These are phyloP conservation scores for Stephania japonica DNA, from an alignment of 164 flowering plant genomes.

Conservation along the genomic window DNA sequence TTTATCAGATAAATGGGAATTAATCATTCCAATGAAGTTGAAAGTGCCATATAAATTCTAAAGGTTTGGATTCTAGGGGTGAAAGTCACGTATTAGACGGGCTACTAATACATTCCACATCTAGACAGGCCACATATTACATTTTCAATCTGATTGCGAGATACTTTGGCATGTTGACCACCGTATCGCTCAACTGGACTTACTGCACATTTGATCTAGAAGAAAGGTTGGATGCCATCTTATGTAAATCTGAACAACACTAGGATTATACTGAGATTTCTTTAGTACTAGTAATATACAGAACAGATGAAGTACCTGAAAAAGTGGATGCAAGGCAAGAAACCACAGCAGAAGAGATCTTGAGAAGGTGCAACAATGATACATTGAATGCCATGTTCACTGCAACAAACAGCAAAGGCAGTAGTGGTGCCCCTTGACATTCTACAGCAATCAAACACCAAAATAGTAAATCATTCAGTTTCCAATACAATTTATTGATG, in stretches of 20 bases:
- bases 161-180: too few relatives aligned
- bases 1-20: too few relatives aligned
- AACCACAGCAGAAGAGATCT: conserved; percentile 91
- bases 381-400: conserved; percentile 92
- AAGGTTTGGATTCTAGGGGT: too few relatives aligned
- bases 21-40: too few relatives aligned
- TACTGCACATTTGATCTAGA: not conserved
- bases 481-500: not conserved
- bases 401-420: conserved; percentile 71
- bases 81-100: too few relatives aligned
- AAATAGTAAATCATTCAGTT: conserved; percentile 15
- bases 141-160: not conserved
- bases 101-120: too few relatives aligned
- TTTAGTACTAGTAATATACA: not conserved
- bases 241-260: not conserved
- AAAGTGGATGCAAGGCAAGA: conserved; percentile 87
- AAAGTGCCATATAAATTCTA: too few relatives aligned
- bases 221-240: not conserved
- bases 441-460: conserved; percentile 33
- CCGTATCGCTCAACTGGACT: too few relatives aligned
- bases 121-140: not conserved
- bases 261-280: not conserved
- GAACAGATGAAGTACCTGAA: conserved; percentile 44
- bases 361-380: conserved; percentile 78
- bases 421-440: conserved; percentile 89